These are phyloP conservation scores for Cardamine occulta DNA, from an alignment of 345 rosid genomes.

Conservation along the genomic window DNA sequence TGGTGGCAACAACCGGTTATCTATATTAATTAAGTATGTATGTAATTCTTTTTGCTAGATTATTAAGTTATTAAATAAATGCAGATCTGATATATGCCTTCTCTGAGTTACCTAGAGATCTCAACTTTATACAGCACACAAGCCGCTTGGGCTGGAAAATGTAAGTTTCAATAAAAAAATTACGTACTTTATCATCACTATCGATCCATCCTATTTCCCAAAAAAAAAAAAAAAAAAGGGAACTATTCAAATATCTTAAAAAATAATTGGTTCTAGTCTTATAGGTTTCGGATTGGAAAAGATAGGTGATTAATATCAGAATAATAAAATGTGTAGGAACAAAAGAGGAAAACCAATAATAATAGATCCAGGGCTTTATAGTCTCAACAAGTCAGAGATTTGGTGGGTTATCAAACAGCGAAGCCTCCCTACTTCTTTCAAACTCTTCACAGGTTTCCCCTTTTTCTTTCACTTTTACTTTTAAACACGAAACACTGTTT, in stretches of 20 bases:
- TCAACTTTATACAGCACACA: conserved; percentile 84
- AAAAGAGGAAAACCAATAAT: conserved; percentile 86
- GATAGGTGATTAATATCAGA: not conserved
- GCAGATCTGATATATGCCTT: conserved; percentile 93
- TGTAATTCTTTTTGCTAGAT: conserved; percentile 3
- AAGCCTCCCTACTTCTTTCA: conserved; percentile 87
- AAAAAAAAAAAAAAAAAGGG: too few relatives aligned
- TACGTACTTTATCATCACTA: not conserved
- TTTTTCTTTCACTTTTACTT: not conserved
- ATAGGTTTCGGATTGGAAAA: not conserved
- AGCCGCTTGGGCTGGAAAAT: conserved; percentile 90
- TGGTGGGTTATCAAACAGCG: conserved; percentile 81
- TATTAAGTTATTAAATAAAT: conserved; percentile 1
- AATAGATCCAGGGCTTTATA: conserved; percentile 86
- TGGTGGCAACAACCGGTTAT: not conserved
- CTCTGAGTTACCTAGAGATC: conserved; percentile 77
- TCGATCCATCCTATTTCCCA: too few relatives aligned
- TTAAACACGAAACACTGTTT: not conserved
- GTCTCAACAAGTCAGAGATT: conserved; percentile 77
- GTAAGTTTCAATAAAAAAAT: conserved; percentile 45
- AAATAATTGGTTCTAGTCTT: not conserved
- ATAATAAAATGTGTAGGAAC: conserved; percentile 52
- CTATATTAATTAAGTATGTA: not conserved
- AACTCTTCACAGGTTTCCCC: conserved; percentile 78
- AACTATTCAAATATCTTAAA: too few relatives aligned